Conservation (phyloP, 23 red algal species). For the Rhodosorus marinus region DNA sequence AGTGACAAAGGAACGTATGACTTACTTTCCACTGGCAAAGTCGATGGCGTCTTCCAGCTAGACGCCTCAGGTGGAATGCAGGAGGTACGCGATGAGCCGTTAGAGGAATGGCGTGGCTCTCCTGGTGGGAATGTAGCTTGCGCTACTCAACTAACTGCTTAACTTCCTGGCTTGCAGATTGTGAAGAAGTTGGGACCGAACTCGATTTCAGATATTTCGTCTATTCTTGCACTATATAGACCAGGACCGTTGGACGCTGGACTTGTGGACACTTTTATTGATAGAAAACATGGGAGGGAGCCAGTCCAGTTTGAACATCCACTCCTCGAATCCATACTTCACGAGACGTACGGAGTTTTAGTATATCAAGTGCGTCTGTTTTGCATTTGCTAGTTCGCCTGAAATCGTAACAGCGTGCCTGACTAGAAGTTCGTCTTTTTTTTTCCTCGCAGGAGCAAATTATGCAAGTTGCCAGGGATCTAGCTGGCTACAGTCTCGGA, state of each 20-base stretch:
- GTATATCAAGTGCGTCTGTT: too few relatives aligned
- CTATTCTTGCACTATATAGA: conserved; percentile 80
- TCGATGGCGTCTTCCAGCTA: conserved; percentile 88
- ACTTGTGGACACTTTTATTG: conserved; percentile 71
- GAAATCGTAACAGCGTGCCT: too few relatives aligned
- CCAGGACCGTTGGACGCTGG: conserved; percentile 93
- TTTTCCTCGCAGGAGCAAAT: conserved; percentile 99
- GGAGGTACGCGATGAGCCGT: too few relatives aligned
- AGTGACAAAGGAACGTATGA: conserved; percentile 63
- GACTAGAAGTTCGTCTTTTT: too few relatives aligned
- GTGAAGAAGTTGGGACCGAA: conserved; percentile 72
- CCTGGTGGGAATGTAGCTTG: too few relatives aligned
- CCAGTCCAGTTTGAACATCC: conserved; percentile 55
- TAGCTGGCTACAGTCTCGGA: conserved; percentile 85
- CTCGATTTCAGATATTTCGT: conserved; percentile 72
- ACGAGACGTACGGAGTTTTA: conserved; percentile 85
- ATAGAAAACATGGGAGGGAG: conserved; percentile 50
- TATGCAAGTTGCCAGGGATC: conserved; percentile 75
- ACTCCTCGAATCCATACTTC: conserved; percentile 60
- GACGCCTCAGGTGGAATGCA: conserved; percentile 85
- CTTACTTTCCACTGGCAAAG: conserved; percentile 37
- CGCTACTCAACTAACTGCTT: too few relatives aligned
- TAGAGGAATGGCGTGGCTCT: too few relatives aligned
- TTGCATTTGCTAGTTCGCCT: too few relatives aligned
- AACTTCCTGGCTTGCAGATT: too few relatives aligned